Percentiles rank a stretch among this genome's conserved stretches.
These are phyloP conservation scores for Elsinoe australis DNA, from an alignment of 2,329 filamentous ascomycete species.

Conservation along the genomic window DNA sequence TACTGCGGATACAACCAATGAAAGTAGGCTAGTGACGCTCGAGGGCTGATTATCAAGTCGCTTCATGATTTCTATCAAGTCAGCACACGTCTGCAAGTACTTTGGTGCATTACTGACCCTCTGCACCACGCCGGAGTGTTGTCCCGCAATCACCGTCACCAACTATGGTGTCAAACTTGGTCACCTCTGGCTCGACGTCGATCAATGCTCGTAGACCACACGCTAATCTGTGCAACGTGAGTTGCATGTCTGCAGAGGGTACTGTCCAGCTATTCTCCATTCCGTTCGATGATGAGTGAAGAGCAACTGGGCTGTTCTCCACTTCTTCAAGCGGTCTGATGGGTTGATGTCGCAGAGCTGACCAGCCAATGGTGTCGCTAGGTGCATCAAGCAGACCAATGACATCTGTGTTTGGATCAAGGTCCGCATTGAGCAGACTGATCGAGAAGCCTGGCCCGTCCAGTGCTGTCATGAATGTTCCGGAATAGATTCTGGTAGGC, in stretches of 20 bases:
- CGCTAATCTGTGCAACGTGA: slow-evolving; percentile 22
- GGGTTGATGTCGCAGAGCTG: slow-evolving; percentile 25
- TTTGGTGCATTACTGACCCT: not conserved
- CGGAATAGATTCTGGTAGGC: slow-evolving; percentile 38
- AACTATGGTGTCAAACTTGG: slow-evolving; percentile 51
- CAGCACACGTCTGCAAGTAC: not conserved
- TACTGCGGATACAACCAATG: not conserved
- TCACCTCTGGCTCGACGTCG: slow-evolving; percentile 50
- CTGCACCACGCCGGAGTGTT: not conserved
- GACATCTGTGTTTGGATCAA: slow-evolving; percentile 37
- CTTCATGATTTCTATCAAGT: not conserved
- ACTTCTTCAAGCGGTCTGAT: not conserved
- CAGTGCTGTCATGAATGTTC: slow-evolving; percentile 40
- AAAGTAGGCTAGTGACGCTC: not conserved
- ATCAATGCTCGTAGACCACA: slow-evolving; percentile 36
- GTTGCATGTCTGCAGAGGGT: slow-evolving; percentile 22
- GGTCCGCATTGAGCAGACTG: slow-evolving; percentile 34
- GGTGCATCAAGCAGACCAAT: slow-evolving; percentile 38
- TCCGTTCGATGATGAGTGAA: no score
- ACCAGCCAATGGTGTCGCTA: slow-evolving; percentile 40
- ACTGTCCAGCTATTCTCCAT: no score
- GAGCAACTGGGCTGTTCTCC: no score
- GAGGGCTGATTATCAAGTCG: not conserved
- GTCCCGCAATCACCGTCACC: slow-evolving; percentile 53
- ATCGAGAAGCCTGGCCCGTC: slow-evolving; percentile 46